Conservation (phyloP, 1,139 yeast species). For the Debaryomyces sp. region DNA sequence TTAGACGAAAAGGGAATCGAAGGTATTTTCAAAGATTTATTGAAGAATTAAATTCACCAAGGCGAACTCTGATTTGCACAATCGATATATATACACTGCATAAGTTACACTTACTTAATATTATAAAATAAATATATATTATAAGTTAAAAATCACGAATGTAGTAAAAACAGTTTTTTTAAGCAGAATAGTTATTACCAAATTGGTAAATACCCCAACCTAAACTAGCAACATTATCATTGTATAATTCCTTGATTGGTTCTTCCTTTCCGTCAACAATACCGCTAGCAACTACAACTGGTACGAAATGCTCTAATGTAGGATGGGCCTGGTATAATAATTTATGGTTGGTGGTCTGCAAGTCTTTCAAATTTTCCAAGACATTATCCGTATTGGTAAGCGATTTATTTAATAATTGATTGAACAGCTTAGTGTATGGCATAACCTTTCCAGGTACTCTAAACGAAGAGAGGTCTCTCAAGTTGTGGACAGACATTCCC, state of each 20-base stretch:
- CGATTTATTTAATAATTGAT: constrained; percentile 40
- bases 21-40: constrained; percentile 38
- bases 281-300: constrained; percentile 70
- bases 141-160: not conserved
- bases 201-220: constrained; percentile 73
- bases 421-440: constrained; percentile 57
- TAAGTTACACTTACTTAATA: constrained; percentile 5
- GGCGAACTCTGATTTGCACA: not conserved
- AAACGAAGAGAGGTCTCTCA: constrained; percentile 50
- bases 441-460: constrained; percentile 25
- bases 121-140: constrained; percentile 5
- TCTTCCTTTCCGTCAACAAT: constrained; percentile 39
- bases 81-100: constrained; percentile 5
- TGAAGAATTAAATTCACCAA: constrained; percentile 24
- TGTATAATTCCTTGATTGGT: constrained; percentile 48
- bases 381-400: constrained; percentile 28
- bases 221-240: constrained; percentile 45
- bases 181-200: constrained; percentile 18
- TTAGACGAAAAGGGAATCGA: constrained; percentile 46
- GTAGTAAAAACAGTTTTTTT: not conserved
- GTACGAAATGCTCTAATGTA: constrained; percentile 71
- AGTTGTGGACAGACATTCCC: constrained; percentile 81
- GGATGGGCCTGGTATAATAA: constrained; percentile 66
- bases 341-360: constrained; percentile 30
- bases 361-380: constrained; percentile 31